A percentile compares a stretch with the other conserved stretches of the same genome.
phyloP scores from a whole-genome alignment of 768 basidiomycete genomes.

The Termitomyces sp. region DNA sequence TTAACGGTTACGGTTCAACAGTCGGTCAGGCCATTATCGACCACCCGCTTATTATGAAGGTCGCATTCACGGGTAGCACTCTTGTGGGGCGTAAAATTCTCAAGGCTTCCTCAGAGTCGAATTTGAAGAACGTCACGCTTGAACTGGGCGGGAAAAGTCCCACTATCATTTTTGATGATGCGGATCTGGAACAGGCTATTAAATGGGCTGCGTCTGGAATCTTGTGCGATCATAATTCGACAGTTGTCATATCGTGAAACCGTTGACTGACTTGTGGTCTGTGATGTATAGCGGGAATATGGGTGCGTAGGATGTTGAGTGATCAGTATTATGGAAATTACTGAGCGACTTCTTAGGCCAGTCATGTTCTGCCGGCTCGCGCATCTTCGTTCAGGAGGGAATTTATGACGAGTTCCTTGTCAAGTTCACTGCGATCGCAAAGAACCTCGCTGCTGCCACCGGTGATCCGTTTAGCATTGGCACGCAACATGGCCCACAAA shows the following conservation, averaged over 20 bases:
- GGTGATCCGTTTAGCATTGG: conserved; percentile 64
- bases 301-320: too few species aligned
- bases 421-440: conserved; percentile 48
- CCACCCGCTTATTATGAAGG: conserved; percentile 59
- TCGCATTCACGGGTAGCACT: conserved; percentile 90
- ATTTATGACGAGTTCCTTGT: conserved; percentile 73
- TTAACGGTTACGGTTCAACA: conserved; percentile 47
- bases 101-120: too few species aligned
- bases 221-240: conserved; percentile 45
- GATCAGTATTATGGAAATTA: too few species aligned
- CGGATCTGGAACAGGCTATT: too few species aligned
- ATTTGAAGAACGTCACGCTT: too few species aligned
- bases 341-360: conserved; percentile 31
- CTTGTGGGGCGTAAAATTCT: too few species aligned
- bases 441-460: conserved; percentile 39
- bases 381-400: conserved; percentile 86
- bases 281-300: too few species aligned
- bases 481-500: conserved; percentile 64
- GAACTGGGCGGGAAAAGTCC: too few species aligned
- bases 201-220: conserved; percentile 72
- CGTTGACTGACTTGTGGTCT: not conserved
- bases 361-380: conserved; percentile 76
- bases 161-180: too few species aligned
- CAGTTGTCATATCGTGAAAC: not conserved
- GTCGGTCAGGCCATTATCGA: conserved; percentile 61